Base-by-base conservation (phyloP, 192 early-diverging fungal species). In the Linnemannia hyalina region DNA sequence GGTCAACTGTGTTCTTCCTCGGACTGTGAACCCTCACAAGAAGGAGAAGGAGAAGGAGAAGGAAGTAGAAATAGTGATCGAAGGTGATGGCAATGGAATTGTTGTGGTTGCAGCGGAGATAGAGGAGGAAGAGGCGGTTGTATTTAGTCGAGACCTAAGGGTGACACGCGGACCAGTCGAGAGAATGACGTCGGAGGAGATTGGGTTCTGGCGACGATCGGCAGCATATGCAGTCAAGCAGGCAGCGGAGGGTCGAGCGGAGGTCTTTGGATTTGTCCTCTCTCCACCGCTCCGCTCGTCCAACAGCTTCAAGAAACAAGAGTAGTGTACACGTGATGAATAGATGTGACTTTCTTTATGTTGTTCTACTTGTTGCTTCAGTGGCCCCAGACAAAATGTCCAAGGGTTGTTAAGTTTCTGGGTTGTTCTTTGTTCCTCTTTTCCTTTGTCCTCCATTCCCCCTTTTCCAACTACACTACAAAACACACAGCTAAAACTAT, bases 121-220 rank as follows among this genome's bases (percentile, higher is more conserved):
- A 65, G 60, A 29, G 26, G 60, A 73, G 11, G 44, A 80, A 36
- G 83, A 85, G 70, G 78, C 83, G 0, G 46, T 77, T 41, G 54
- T 76, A 4, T 74, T 80, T 10, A 32, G 60, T 65, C 60, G 60
- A 65, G 60, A 65, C 60, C 60, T 65, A 26, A 65, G 60, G 23
- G 60, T 65, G 13, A 32, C 60, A 15, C 26, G 60, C 1, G 60
- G 60, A 3, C 10, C 11, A 29, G 60, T 65, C 32, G 60, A 65
- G 29, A 23, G 60, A 65, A 65, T 65, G 60, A 65, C 60, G 60
- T 65, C 11, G 10, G 26, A 32, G 29, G 60, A 65, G 60, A 65
- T 65, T 65, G 29, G 11, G 11, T 65, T 65, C 26, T 65, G 60
- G 60, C n/a, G 60, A 26, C 60, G 60, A 65, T 65, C 60, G n/a